Base-by-base conservation (phyloP, 1,284 basidiomycete species). In the Acaromyces ingoldii region DNA sequence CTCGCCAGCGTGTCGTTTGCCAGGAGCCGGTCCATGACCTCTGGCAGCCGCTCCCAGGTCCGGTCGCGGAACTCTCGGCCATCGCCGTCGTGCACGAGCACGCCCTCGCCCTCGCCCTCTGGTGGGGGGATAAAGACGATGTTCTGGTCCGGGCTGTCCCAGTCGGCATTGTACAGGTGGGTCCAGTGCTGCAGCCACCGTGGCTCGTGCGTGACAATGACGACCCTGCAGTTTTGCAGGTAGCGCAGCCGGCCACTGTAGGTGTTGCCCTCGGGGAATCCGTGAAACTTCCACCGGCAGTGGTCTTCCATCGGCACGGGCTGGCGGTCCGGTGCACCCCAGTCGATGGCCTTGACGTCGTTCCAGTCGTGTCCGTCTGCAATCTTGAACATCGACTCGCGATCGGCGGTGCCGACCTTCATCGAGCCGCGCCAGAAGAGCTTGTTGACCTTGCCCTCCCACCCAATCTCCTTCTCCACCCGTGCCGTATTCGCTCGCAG, bases 151-250 rank as follows among this genome's bases (percentile, higher is more conserved):
- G 63, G 62, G 37, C 60, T 63, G 7, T 28, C 24, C 13, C 58
- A 56, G 37, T 72, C 62, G 7, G 65, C 44, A 37, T 72, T 72
- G 49, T 65, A 70, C 2, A 72, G 61, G 41, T 72, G 69, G 3
- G 69, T 70, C 60, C 62, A 70, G 46, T 72, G 69, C 36, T 72
- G 67, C 19, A 72, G 57, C 67, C 67, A 72, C 4, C 65, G 29
- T 1, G 67, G 69, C 49, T 58, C 51, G 48, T 72, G 69, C 2
- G 69, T 72, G 25, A 72, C 58, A 24, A 72, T 72, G 39, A 72
- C 69, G 3, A 54, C 51, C 3, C 59, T 53, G 51, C 69, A 72
- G 53, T 72, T 68, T 34, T 72, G 69, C 5, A 72, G 54, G 47
- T 72, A 72, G 4, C 67, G 54, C 25, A 72, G 37, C 5, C 69